phyloP scores from a whole-genome alignment of 495 filamentous ascomycete species.

The Diplogelasinospora grovesii region DNA sequence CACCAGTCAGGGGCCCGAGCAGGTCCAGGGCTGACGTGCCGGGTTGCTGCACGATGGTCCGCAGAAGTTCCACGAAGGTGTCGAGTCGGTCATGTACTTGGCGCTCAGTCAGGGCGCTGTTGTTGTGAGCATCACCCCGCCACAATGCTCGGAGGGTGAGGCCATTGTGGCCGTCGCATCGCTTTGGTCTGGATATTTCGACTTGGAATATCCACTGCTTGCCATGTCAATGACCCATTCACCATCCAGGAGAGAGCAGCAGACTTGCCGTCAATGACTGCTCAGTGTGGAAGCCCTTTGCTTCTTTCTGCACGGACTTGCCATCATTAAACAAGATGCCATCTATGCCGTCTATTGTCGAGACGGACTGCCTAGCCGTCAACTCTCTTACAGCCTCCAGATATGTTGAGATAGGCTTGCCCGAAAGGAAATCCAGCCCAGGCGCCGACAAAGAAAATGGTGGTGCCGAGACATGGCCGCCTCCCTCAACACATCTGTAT shows the following conservation, averaged over 20 bases:
- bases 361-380: not conserved
- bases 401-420: slow-evolving; percentile 2
- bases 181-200: slow-evolving; percentile 1
- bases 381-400: slow-evolving; percentile 1
- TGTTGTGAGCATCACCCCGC: too few relatives aligned
- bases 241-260: too few relatives aligned
- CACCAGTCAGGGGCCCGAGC: slow-evolving; percentile 9
- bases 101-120: slow-evolving; percentile 1
- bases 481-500: not conserved
- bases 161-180: too few relatives aligned
- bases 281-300: too few relatives aligned
- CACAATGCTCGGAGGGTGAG: slow-evolving; percentile 11
- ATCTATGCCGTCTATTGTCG: not conserved
- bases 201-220: slow-evolving; percentile 12
- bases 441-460: slow-evolving; percentile 4
- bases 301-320: not conserved
- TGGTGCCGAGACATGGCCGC: not conserved
- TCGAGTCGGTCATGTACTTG: slow-evolving; percentile 7
- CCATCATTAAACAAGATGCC: slow-evolving; percentile 13
- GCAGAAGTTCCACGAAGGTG: slow-evolving; percentile 7
- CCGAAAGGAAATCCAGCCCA: slow-evolving; percentile 6
- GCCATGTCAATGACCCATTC: too few relatives aligned
- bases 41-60: not conserved
- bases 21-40: slow-evolving; percentile 4
- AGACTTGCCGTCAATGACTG: too few relatives aligned